Conservation (phyloP, 164 flowering plant genomes). For the Litsea cubeba region DNA sequence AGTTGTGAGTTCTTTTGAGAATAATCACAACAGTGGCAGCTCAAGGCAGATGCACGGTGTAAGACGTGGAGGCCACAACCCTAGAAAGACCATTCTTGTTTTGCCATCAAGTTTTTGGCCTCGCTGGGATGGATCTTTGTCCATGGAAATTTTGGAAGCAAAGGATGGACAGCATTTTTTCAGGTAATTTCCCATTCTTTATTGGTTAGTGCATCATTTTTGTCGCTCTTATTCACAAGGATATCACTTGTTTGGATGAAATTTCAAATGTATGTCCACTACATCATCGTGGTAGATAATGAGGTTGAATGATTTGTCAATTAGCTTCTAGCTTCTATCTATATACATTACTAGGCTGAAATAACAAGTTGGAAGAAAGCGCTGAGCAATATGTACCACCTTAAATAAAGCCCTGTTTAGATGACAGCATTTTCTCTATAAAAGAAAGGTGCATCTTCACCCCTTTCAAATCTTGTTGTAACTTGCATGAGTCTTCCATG, state of each 20-base stretch:
- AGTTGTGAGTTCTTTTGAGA: conserved; percentile 85
- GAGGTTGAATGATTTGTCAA: too few relatives aligned
- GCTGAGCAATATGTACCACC: too few relatives aligned
- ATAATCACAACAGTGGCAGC: conserved; percentile 43
- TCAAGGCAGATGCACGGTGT: conserved; percentile 70
- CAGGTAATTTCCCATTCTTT: conserved; percentile 33
- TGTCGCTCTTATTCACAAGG: background rate
- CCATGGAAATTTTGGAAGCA: conserved; percentile 78
- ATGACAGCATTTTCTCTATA: too few relatives aligned
- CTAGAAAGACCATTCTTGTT: conserved; percentile 62
- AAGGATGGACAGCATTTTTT: conserved; percentile 60
- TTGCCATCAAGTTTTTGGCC: conserved; percentile 78
- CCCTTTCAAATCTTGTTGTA: too few relatives aligned
- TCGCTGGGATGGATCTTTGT: conserved; percentile 87
- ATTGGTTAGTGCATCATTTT: background rate
- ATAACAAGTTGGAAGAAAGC: too few relatives aligned
- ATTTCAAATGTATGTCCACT: background rate
- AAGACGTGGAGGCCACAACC: conserved; percentile 57
- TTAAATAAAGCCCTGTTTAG: too few relatives aligned
- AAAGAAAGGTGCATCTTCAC: too few relatives aligned
- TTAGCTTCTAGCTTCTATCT: background rate
- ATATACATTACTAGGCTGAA: too few relatives aligned
- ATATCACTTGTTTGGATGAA: background rate
- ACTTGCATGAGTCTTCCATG: too few relatives aligned
- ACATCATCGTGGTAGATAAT: background rate